Evolutionary conservation across 2,329 filamentous ascomycete species (phyloP).

Genomic region (Madurella fahalii): DNA sequence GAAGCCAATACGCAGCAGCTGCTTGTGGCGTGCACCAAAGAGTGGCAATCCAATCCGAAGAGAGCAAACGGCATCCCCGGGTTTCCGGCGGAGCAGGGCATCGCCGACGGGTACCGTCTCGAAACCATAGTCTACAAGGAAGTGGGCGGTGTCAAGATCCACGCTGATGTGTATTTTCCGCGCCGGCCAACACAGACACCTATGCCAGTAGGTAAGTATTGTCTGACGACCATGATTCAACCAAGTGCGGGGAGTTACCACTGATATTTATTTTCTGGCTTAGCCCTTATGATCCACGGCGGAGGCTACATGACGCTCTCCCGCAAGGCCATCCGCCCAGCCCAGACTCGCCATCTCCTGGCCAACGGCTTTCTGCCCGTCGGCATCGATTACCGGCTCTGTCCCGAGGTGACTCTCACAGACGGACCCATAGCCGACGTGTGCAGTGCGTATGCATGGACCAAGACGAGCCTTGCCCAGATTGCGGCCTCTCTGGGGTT

Average conservation of each 20-base stretch:
- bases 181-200: background rate
- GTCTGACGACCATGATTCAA: background rate
- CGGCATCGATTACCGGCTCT: slow-evolving; percentile 2
- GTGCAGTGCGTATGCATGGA: background rate
- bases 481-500: background rate
- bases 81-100: background rate
- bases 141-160: slow-evolving; percentile 17
- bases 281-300: background rate
- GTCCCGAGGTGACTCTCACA: background rate
- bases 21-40: background rate
- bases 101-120: background rate
- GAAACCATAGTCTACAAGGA: slow-evolving; percentile 25
- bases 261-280: too few species aligned
- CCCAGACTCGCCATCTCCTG: background rate
- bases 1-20: slow-evolving; percentile 27
- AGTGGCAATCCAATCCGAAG: background rate
- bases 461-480: background rate
- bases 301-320: slow-evolving; percentile 2
- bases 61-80: background rate
- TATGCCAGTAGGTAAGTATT: background rate
- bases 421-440: background rate
- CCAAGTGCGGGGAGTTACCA: too few species aligned
- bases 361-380: background rate
- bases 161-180: slow-evolving; percentile 35
- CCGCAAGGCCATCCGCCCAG: background rate